Percentiles rank a stretch among this genome's conserved stretches.
Evolutionary conservation across 179 eudicot species (phyloP).

Genomic region (Carnegiea gigantea): DNA sequence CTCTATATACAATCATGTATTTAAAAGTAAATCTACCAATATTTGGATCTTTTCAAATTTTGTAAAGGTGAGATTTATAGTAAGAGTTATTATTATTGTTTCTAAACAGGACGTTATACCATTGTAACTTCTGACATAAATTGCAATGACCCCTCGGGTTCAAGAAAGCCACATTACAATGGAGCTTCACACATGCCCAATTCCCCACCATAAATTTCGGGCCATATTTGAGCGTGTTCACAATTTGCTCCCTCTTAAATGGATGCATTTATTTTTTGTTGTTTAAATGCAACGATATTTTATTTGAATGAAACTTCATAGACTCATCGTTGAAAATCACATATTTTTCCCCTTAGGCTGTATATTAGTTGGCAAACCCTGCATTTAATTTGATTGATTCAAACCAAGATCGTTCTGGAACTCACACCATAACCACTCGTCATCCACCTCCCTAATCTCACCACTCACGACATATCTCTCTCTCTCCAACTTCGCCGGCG

Average conservation of each 20-base stretch:
- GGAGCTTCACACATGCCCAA: neutral
- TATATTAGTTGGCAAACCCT: conserved; percentile 9
- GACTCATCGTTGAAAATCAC: neutral
- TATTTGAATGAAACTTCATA: neutral
- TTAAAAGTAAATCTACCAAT: no score
- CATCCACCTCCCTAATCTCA: neutral
- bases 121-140: no score
- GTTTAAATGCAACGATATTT: neutral
- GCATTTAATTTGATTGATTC: conserved; percentile 2
- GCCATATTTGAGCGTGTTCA: neutral
- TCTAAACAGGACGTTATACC: no score
- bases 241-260: neutral
- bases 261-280: neutral
- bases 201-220: neutral
- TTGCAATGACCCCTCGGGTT: no score
- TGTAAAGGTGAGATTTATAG: no score
- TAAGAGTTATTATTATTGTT: no score
- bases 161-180: neutral
- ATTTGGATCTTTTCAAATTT: no score
- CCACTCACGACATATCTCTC: neutral
- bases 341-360: neutral
- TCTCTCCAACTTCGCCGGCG: neutral
- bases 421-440: neutral
- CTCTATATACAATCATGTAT: no score
- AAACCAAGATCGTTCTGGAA: conserved; percentile 1